phyloP scores from a whole-genome alignment of 1,284 basidiomycete genomes.

The Microbotryomycetes sp. region DNA sequence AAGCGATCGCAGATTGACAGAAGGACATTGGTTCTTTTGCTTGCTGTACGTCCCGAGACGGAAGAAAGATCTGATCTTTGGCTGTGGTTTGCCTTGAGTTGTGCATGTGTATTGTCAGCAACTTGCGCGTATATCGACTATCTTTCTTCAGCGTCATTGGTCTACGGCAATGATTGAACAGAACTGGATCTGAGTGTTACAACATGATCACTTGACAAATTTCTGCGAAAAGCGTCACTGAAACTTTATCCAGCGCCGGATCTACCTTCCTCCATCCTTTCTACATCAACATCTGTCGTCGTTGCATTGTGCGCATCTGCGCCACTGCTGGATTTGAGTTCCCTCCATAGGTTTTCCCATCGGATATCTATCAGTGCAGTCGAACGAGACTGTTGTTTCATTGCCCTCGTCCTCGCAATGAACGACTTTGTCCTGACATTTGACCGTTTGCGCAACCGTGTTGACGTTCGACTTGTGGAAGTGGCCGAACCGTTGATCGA shows the following conservation, averaged over 20 bases:
- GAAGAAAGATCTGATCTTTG: not conserved
- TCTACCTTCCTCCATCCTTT: not conserved
- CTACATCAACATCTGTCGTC: not conserved
- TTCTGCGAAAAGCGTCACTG: too few relatives aligned
- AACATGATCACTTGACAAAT: too few relatives aligned
- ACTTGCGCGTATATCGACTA: not conserved
- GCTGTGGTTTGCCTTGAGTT: not conserved
- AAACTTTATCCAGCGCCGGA: too few relatives aligned
- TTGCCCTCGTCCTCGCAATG: too few relatives aligned
- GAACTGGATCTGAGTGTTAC: not conserved
- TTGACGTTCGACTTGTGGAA: too few relatives aligned
- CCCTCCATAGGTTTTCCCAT: not conserved
- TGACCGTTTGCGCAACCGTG: too few relatives aligned
- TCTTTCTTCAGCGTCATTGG: not conserved
- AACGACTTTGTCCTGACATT: too few relatives aligned
- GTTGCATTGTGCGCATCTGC: too few relatives aligned
- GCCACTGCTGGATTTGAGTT: too few relatives aligned
- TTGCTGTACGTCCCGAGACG: not conserved
- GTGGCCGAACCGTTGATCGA: not conserved
- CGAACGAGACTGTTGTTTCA: not conserved
- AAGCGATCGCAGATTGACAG: constrained; percentile 78
- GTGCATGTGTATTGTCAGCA: not conserved
- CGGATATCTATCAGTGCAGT: not conserved
- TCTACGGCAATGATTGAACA: not conserved
- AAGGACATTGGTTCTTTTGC: too few relatives aligned